Evolutionary conservation across 2,329 filamentous ascomycete species (phyloP).

Genomic region (Beauveria caledonica): DNA sequence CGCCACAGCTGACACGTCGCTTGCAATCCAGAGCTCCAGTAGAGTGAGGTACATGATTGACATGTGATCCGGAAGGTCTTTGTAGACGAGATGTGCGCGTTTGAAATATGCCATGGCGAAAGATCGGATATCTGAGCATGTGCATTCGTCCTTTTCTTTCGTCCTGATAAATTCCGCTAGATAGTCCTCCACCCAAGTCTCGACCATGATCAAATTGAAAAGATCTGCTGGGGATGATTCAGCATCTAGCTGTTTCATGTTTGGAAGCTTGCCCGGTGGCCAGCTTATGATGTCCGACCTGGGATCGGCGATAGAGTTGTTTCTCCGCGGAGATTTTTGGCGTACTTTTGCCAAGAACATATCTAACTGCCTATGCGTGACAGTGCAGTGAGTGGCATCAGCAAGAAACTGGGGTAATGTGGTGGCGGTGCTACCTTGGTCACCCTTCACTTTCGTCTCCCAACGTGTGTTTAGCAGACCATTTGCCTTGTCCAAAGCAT

Average conservation of each 20-base stretch:
- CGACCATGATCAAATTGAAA: constrained; percentile 30
- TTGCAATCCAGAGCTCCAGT: constrained; percentile 50
- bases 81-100: constrained; percentile 25
- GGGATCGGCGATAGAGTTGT: background rate
- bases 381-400: no score
- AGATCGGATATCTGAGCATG: constrained; percentile 21
- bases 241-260: background rate
- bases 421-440: background rate
- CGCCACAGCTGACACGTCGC: constrained; percentile 38
- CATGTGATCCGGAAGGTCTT: constrained; percentile 30
- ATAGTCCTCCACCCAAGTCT: constrained; percentile 38
- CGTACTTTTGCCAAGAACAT: background rate
- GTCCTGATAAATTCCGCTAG: constrained; percentile 29
- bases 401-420: background rate
- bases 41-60: constrained; percentile 48
- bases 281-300: background rate
- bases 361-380: background rate
- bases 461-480: background rate
- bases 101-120: constrained; percentile 28
- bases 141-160: constrained; percentile 14
- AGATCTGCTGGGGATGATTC: background rate
- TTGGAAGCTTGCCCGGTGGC: background rate
- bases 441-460: background rate
- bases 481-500: background rate
- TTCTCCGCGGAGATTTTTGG: background rate